Evolutionary conservation across 2,329 filamentous ascomycete genomes (phyloP).

Genomic region (Phoma herbarum): DNA sequence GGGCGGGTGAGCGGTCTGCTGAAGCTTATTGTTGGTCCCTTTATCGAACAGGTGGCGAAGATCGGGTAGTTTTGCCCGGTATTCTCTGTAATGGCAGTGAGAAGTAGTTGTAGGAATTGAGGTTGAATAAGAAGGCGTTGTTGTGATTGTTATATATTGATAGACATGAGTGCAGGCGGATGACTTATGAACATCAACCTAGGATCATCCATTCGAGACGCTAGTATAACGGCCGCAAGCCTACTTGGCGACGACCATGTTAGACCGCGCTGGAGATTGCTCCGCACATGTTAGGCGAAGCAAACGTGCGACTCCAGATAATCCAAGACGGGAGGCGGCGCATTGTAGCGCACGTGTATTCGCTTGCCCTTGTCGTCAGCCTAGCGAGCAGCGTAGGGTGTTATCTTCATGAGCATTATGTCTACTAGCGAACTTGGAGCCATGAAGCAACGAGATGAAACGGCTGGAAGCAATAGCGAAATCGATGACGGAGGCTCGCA

Average conservation of each 20-base stretch:
- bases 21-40: background rate
- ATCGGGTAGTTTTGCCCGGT: background rate
- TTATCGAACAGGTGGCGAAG: background rate
- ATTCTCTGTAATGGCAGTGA: background rate
- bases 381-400: constrained; percentile 4
- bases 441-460: background rate
- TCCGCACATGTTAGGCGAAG: constrained; percentile 1
- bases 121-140: background rate
- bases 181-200: background rate
- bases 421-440: background rate
- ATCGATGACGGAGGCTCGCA: constrained; percentile 4
- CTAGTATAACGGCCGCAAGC: constrained; percentile 20
- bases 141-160: background rate
- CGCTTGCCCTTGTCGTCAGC: constrained; percentile 24
- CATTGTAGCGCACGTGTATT: constrained; percentile 22
- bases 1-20: background rate
- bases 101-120: background rate
- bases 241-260: background rate
- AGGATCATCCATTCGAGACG: constrained; percentile 2
- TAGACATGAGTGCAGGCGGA: background rate
- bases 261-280: constrained; percentile 3
- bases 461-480: background rate
- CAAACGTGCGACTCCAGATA: background rate
- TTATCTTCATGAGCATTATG: background rate
- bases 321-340: constrained; percentile 14